A percentile compares a stretch with the other conserved stretches of the same genome.
Conservation (phyloP, 2,329 filamentous ascomycete genomes). For the Alternaria hordeiaustralica region DNA sequence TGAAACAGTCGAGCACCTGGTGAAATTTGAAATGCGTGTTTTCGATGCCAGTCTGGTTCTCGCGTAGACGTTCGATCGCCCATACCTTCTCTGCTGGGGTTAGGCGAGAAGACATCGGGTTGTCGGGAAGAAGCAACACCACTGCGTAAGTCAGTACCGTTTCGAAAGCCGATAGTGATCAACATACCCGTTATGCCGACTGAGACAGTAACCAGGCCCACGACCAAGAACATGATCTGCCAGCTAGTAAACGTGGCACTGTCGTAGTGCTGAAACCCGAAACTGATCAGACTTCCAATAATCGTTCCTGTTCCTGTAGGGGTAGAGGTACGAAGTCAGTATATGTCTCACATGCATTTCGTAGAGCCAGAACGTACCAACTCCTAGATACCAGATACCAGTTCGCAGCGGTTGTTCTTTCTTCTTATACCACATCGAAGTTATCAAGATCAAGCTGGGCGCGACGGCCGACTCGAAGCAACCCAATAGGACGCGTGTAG, state of each 20-base stretch:
- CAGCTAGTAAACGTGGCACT: constrained; percentile 63
- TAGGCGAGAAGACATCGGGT: constrained; percentile 33
- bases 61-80: constrained; percentile 51
- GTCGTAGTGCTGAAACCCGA: constrained; percentile 62
- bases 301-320: constrained; percentile 55
- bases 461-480: constrained; percentile 56
- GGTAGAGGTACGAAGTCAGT: constrained; percentile 48
- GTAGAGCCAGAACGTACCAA: background rate
- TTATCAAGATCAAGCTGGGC: constrained; percentile 69
- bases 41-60: constrained; percentile 59
- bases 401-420: constrained; percentile 66
- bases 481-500: constrained; percentile 59
- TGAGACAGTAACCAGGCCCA: constrained; percentile 44
- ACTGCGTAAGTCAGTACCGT: constrained; percentile 37
- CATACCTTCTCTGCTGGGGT: constrained; percentile 23
- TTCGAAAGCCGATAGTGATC: no score
- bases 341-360: background rate
- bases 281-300: constrained; percentile 63
- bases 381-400: constrained; percentile 50
- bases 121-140: constrained; percentile 62
- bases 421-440: constrained; percentile 70
- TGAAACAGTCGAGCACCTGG: constrained; percentile 55
- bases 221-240: constrained; percentile 73
- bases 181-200: constrained; percentile 34
- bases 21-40: constrained; percentile 55